These are phyloP conservation scores for Monilinia laxa DNA, from an alignment of 2,329 filamentous ascomycete species.

Conservation along the genomic window DNA sequence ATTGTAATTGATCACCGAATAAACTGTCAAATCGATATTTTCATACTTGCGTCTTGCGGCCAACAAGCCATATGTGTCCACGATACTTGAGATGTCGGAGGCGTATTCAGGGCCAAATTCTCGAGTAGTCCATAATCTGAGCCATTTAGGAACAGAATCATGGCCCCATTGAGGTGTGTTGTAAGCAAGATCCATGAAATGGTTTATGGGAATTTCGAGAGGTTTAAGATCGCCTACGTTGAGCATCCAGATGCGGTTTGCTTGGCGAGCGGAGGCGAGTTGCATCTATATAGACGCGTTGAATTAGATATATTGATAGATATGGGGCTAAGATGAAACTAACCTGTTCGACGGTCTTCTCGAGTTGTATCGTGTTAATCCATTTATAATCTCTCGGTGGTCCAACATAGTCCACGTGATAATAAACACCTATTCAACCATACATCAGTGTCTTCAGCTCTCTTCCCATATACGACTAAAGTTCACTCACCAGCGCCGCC, in stretches of 20 bases:
- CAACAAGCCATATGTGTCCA: slow-evolving; percentile 57
- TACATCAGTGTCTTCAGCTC: background rate
- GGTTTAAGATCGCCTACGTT: slow-evolving; percentile 66
- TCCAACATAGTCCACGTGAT: slow-evolving; percentile 56
- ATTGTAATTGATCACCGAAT: slow-evolving; percentile 62
- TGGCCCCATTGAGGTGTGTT: slow-evolving; percentile 58
- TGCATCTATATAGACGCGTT: slow-evolving; percentile 50
- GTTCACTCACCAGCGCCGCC: slow-evolving; percentile 55
- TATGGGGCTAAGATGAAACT: background rate
- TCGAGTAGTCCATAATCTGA: slow-evolving; percentile 54
- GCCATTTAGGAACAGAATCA: slow-evolving; percentile 56
- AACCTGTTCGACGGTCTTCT: slow-evolving; percentile 61
- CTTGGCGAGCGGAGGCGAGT: slow-evolving; percentile 56
- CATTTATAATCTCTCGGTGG: slow-evolving; percentile 53
- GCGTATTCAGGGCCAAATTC: slow-evolving; percentile 55
- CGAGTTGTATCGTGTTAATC: slow-evolving; percentile 66
- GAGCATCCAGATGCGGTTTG: slow-evolving; percentile 58
- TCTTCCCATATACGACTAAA: background rate
- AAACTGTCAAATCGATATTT: slow-evolving; percentile 57
- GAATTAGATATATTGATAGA: background rate
- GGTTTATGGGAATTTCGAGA: slow-evolving; percentile 61
- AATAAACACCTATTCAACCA: slow-evolving; percentile 51
- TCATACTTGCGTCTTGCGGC: slow-evolving; percentile 62
- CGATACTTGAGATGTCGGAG: slow-evolving; percentile 50
- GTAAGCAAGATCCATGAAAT: slow-evolving; percentile 68